phyloP scores from a whole-genome alignment of 176 grass and related monocot genomes.

The Calamus simplicifolius region DNA sequence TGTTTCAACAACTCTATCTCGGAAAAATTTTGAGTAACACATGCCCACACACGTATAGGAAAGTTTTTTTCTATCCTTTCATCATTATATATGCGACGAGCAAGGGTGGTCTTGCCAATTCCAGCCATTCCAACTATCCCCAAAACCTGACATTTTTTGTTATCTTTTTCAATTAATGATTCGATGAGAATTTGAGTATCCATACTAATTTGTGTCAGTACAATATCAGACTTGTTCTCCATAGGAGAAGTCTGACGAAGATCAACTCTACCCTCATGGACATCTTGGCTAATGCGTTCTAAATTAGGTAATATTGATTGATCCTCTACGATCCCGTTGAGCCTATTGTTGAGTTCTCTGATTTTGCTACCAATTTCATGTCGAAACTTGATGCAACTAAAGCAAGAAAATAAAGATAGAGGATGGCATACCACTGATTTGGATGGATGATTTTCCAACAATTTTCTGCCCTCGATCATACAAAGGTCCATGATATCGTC shows the following conservation, averaged over 20 bases:
- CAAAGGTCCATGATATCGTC: conserved; percentile 66
- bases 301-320: not conserved
- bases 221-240: not conserved
- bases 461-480: conserved; percentile 40
- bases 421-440: conserved; percentile 10
- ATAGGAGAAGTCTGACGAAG: conserved; percentile 4
- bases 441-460: conserved; percentile 21
- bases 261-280: not conserved
- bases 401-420: conserved; percentile 40
- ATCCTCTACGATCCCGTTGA: conserved; percentile 41
- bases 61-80: conserved; percentile 47
- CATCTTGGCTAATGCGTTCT: not conserved
- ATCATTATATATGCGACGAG: conserved; percentile 46
- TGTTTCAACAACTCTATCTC: conserved; percentile 48
- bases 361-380: conserved; percentile 55
- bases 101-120: conserved; percentile 75
- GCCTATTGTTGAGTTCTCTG: conserved; percentile 37
- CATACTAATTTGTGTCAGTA: conserved; percentile 40
- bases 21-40: conserved; percentile 33
- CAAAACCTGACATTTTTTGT: conserved; percentile 62
- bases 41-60: conserved; percentile 54
- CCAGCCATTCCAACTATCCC: conserved; percentile 50
- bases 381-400: conserved; percentile 16
- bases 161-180: conserved; percentile 44
- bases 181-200: conserved; percentile 35